Percentiles rank a stretch among this genome's conserved stretches.
Evolutionary conservation across 1,284 basidiomycete genomes (phyloP).

Genomic region (Cyathus olla): DNA sequence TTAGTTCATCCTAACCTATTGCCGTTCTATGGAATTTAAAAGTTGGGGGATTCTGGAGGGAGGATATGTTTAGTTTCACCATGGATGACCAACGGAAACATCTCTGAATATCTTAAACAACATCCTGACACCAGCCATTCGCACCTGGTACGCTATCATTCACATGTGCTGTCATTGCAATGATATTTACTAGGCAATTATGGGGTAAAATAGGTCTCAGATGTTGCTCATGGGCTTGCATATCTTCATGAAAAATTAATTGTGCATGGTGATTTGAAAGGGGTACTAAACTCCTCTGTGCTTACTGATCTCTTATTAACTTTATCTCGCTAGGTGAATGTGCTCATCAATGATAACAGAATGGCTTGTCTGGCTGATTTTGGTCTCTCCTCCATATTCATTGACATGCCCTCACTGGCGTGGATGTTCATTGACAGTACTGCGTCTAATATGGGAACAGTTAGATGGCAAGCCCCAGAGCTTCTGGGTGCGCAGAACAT

Average conservation of each 20-base stretch:
- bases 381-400: background rate
- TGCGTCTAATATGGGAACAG: background rate
- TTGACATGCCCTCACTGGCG: background rate
- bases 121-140: slow-evolving; percentile 2
- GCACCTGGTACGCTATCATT: slow-evolving; percentile 7
- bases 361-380: background rate
- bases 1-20: slow-evolving; percentile 25
- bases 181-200: background rate
- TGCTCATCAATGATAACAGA: background rate
- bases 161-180: background rate
- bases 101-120: slow-evolving; percentile 15
- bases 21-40: slow-evolving; percentile 29
- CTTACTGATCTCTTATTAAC: background rate
- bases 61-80: slow-evolving; percentile 24
- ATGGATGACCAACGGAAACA: slow-evolving; percentile 28
- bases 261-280: slow-evolving; percentile 28
- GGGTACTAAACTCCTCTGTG: slow-evolving; percentile 8
- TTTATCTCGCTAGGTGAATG: background rate
- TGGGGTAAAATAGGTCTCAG: slow-evolving; percentile 12
- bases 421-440: background rate
- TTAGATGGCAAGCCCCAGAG: background rate
- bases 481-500: background rate
- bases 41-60: slow-evolving; percentile 3
- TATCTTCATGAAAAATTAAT: slow-evolving; percentile 26
- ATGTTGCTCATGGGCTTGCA: slow-evolving; percentile 22